Percentiles rank a stretch among this genome's conserved stretches.
Evolutionary conservation across 371 early-diverging fungal species (phyloP).

Genomic region (Lichtheimia corymbifera): DNA sequence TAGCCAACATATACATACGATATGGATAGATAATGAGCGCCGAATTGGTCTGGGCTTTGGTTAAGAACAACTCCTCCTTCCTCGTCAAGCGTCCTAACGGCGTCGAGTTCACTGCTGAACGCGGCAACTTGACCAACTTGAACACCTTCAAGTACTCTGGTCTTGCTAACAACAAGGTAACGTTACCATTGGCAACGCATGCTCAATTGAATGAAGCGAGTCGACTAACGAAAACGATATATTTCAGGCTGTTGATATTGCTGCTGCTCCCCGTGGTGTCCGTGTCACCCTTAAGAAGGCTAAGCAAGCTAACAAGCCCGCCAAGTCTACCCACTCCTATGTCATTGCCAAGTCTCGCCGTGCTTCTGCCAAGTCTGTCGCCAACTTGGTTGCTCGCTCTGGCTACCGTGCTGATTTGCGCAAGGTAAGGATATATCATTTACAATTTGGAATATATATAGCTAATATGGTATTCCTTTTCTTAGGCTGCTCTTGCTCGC

Average conservation of each 20-base stretch:
- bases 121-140: conserved; percentile 81
- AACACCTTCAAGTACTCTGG: conserved; percentile 90
- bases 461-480: neutral
- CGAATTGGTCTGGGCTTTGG: conserved; percentile 82
- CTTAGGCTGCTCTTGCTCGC: conserved; percentile 81
- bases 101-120: conserved; percentile 79
- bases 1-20: conserved; percentile 1
- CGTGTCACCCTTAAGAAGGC: conserved; percentile 66
- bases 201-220: neutral
- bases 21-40: conserved; percentile 57
- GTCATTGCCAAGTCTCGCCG: conserved; percentile 70
- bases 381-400: conserved; percentile 64
- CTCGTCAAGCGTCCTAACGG: conserved; percentile 77
- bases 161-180: conserved; percentile 78
- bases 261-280: conserved; percentile 66
- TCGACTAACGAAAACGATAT: too few relatives aligned
- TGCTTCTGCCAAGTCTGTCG: conserved; percentile 70
- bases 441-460: neutral
- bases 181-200: neutral
- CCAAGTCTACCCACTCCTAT: conserved; percentile 56
- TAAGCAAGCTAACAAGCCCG: conserved; percentile 57
- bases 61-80: conserved; percentile 86
- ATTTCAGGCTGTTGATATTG: conserved; percentile 64
- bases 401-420: conserved; percentile 83
- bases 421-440: conserved; percentile 44